Percentiles rank a stretch among this genome's conserved stretches.
These are phyloP conservation scores for Trichoderma pleuroti DNA, from an alignment of 2,329 filamentous ascomycete genomes.

Conservation along the genomic window DNA sequence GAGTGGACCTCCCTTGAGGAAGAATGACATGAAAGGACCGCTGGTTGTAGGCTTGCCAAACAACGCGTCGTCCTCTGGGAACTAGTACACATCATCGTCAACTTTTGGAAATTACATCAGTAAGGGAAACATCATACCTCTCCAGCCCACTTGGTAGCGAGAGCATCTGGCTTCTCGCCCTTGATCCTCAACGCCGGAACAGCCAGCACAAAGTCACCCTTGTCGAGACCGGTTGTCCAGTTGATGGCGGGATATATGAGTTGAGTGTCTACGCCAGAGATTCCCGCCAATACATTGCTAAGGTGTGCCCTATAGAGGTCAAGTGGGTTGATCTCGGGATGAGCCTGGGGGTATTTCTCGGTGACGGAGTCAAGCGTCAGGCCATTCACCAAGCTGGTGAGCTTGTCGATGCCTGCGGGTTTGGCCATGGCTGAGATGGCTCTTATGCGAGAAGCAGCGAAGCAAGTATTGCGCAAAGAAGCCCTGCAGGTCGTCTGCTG, in stretches of 20 bases:
- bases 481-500: not conserved
- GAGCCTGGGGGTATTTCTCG: constrained; percentile 16
- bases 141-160: constrained; percentile 58
- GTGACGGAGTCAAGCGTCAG: constrained; percentile 21
- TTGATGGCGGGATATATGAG: constrained; percentile 73
- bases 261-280: constrained; percentile 66
- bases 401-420: constrained; percentile 18
- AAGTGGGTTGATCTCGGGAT: constrained; percentile 69
- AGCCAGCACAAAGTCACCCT: constrained; percentile 76
- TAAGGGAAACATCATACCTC: constrained; percentile 44
- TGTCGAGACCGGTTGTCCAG: constrained; percentile 76
- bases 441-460: not conserved
- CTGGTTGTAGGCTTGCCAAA: constrained; percentile 65
- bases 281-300: constrained; percentile 61
- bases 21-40: constrained; percentile 73
- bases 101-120: not conserved
- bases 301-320: constrained; percentile 79
- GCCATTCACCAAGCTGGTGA: constrained; percentile 21
- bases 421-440: constrained; percentile 12
- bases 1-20: constrained; percentile 69
- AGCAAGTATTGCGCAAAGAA: not conserved
- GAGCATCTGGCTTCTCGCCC: constrained; percentile 61
- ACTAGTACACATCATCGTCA: constrained; percentile 42
- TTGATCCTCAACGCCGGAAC: constrained; percentile 77
- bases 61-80: constrained; percentile 70